Evolutionary conservation across 2,329 filamentous ascomycete genomes (phyloP), one percentile per base, ranked within the genome.

Genomic region (Cladobotryum mycophilum): DNA sequence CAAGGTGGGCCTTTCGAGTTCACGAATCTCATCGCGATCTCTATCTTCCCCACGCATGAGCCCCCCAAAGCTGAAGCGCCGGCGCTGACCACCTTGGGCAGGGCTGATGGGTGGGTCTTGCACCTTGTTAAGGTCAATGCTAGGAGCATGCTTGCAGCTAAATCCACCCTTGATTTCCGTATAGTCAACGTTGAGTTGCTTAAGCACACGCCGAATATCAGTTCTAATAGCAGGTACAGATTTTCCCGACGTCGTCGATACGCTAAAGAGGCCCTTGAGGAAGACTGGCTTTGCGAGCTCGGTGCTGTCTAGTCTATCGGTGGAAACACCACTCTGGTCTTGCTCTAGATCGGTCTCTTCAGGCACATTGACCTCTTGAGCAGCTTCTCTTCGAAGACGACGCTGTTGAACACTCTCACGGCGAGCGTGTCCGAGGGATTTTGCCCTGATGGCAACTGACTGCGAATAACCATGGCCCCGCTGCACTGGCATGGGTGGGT

Each of bases 221-320:
- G 83, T 76, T 37, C 92, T 84, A 55, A 99, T 99, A 53, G 89
- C 83, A 1, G 84, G 76, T 11, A 97, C 81, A 1, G 92, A 89
- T 64, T 95, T 95, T 63, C 85, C 93, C 52, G 90, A 96, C 6
- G 93, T 99, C 0, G 93, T 99, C 4, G 89, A 95, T 48, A 97
- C 93, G 61, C 92, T 97, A 72, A 99, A 97, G 15, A 99, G 77
- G 4, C 93, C 93, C 69, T 97, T 99, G 51, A 99, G 80, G 67
- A 87, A 97, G 3, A 97, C 93, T 0, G 93, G 93, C 67, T 96
- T 96, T 48, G 92, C 85, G 54, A 92, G 81, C 58, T 95, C 89
- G 5, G 86, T 84, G 58, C 81, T 83, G 54, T 82, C 78, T 9
- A 85, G 67, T 20, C 79, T 72, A 38, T 85, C 82, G 2, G 77